Conservation (phyloP, 2,329 filamentous ascomycete species). For the Colletotrichum liriopes region DNA sequence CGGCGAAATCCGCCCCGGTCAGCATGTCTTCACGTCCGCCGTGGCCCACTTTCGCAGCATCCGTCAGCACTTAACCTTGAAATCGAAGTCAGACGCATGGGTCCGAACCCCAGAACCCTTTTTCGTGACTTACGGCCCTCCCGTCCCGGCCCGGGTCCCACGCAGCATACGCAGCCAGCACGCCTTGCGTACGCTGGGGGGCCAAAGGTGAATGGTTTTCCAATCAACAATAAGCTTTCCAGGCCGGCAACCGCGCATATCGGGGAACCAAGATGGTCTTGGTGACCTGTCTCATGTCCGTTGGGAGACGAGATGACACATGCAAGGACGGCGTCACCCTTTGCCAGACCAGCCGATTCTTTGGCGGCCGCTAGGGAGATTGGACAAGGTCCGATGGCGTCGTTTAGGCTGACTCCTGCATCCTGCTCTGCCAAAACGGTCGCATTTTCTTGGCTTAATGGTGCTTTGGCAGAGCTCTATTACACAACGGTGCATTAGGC, state of each 20-base stretch:
- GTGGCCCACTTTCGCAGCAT: background rate
- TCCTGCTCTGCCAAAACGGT: background rate
- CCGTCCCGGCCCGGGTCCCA: background rate
- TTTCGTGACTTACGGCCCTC: background rate
- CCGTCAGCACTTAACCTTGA: background rate
- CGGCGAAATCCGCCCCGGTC: too few species aligned
- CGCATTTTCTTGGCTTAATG: background rate
- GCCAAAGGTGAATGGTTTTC: background rate
- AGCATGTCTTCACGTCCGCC: background rate
- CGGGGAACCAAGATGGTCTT: background rate
- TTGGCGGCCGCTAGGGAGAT: background rate
- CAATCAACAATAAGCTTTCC: background rate
- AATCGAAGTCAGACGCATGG: background rate
- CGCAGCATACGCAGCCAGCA: background rate
- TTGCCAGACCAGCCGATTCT: background rate
- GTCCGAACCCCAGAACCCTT: background rate
- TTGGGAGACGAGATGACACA: background rate
- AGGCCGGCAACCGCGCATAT: background rate
- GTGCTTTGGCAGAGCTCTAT: slow-evolving; percentile 6
- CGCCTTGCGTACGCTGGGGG: background rate
- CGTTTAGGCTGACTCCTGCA: slow-evolving; percentile 4
- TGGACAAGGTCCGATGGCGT: background rate
- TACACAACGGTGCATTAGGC: slow-evolving; percentile 12
- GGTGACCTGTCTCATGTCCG: background rate
- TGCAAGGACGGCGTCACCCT: background rate